Base-by-base conservation (phyloP, 208 protist genomes). In the Lotmaria passim region DNA sequence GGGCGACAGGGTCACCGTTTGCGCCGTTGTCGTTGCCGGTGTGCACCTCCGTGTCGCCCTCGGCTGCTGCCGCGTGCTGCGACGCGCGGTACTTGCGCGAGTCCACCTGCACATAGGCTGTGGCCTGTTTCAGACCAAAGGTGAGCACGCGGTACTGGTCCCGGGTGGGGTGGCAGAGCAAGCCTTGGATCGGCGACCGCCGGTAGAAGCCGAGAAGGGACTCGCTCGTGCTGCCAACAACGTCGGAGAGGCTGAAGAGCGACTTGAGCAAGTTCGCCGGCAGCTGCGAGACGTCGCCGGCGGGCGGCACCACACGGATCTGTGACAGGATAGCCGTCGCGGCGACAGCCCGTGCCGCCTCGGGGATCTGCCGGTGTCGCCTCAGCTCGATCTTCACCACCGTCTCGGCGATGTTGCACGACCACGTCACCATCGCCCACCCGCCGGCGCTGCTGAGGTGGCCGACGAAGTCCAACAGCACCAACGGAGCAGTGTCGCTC, bases 81-180 rank as follows among this genome's bases (percentile, higher is more conserved):
- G 33, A 66, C 17, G 60, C 69, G 8, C 58, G 43, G 66, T 71
- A 79, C 43, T 62, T 71, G 23, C 57, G 70, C 7, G 85, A 81
- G 30, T 63, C 79, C 19, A 72, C 64, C 69, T 89, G 74, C 61
- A 92, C 63, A 57, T 90, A 83, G 34, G 85, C 33, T 26, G 76
- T 78, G n/a, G 79, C 85, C 72, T 94, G 89, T 74, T 89, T 88
- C 26, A 94, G 31, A 2, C 76, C 89, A 67, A 91, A 92, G 8
- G 83, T 69, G 39, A 86, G 55, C 24, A 74, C 70, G 34, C 89
- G 83, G 56, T 86, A 89, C 66, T 87, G 78, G 21, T 85, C 82
- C 6, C 82, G 75, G 5, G 80, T 79, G 17, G 87, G 75, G 44
- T 76, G 57, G n/a, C 50, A 24, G 1, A 95, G 64, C 33, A 91